These are phyloP conservation scores for Tolypocladium tundrense DNA, from an alignment of 2,329 filamentous ascomycete species.

Conservation along the genomic window DNA sequence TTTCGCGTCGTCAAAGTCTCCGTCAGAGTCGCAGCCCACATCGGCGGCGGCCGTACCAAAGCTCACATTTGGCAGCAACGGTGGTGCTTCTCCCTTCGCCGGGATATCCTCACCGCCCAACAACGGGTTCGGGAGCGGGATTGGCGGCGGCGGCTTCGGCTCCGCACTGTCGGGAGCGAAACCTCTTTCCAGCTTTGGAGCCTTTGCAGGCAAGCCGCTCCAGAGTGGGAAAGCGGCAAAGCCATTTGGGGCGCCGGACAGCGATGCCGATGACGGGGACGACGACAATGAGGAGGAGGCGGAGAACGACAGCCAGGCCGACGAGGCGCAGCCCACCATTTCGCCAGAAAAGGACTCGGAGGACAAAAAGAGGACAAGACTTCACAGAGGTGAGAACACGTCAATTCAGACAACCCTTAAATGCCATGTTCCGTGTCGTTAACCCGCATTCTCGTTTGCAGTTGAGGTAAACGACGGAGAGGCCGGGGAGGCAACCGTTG, in stretches of 20 bases:
- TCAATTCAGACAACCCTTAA: neutral
- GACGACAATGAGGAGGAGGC: constrained; percentile 25
- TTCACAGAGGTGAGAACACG: constrained; percentile 55
- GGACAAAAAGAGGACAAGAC: constrained; percentile 54
- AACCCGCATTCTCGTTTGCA: constrained; percentile 19
- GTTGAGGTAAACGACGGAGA: constrained; percentile 75
- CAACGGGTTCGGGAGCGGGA: constrained; percentile 38
- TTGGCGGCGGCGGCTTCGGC: constrained; percentile 25
- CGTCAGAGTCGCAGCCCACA: constrained; percentile 3
- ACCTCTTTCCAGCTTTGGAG: constrained; percentile 58
- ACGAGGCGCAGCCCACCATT: constrained; percentile 33
- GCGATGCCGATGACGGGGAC: constrained; percentile 43
- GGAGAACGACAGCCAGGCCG: constrained; percentile 31
- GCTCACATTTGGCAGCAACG: constrained; percentile 35
- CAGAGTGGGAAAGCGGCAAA: constrained; percentile 53
- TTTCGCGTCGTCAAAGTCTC: constrained; percentile 15
- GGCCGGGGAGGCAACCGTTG: constrained; percentile 65
- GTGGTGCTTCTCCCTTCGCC: constrained; percentile 36
- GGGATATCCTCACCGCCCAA: constrained; percentile 28
- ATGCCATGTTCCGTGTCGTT: neutral
- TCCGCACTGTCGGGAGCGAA: constrained; percentile 29
- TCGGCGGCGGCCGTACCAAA: constrained; percentile 28
- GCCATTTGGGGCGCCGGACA: constrained; percentile 69
- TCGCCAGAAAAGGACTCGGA: constrained; percentile 46
- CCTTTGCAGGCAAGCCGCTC: constrained; percentile 37